Conservation (phyloP, 2,329 filamentous ascomycete genomes). For the Aureobasidium sp. region DNA sequence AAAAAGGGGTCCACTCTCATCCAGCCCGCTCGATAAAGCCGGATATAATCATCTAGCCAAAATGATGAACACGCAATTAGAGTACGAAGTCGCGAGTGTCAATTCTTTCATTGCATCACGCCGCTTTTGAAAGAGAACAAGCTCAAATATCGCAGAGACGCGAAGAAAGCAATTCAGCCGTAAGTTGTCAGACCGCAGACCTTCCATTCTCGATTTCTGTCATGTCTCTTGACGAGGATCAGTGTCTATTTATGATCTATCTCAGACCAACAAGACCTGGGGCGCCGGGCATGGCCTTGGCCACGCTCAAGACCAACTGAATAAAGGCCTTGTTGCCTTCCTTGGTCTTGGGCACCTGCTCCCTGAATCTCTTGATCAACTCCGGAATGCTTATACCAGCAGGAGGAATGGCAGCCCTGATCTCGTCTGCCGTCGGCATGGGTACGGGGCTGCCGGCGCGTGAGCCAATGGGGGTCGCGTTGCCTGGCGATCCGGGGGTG, state of each 20-base stretch:
- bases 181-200: not conserved
- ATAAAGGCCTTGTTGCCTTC: constrained; percentile 34
- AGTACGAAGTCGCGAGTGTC: not conserved
- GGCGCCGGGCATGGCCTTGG: constrained; percentile 14
- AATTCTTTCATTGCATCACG: not conserved
- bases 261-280: not conserved
- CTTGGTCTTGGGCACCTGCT: constrained; percentile 30
- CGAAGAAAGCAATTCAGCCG: not conserved
- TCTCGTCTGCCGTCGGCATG: constrained; percentile 37
- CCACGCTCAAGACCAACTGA: constrained; percentile 33
- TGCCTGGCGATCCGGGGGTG: constrained; percentile 29
- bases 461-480: constrained; percentile 25
- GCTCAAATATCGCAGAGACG: not conserved
- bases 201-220: not conserved
- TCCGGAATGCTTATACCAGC: constrained; percentile 36
- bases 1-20: not conserved
- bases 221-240: not conserved
- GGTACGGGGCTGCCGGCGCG: constrained; percentile 27
- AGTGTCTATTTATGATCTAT: not conserved
- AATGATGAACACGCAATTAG: not conserved
- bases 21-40: not conserved
- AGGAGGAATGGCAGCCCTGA: constrained; percentile 36
- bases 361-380: constrained; percentile 35
- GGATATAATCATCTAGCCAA: not conserved
- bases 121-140: not conserved